These are phyloP conservation scores for Rosa chinensis DNA, from an alignment of 306 rosid species.

Conservation along the genomic window DNA sequence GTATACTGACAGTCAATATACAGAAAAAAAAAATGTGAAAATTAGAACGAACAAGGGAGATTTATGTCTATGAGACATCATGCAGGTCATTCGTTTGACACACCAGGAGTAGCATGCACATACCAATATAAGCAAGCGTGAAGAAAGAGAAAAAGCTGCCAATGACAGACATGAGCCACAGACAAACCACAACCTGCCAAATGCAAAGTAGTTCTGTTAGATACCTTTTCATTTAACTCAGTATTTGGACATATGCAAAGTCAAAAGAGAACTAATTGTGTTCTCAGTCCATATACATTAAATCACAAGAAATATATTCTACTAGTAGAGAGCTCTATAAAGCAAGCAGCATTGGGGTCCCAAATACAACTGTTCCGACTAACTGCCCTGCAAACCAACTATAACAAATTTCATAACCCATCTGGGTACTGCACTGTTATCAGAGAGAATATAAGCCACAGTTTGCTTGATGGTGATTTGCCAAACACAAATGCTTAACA, in stretches of 20 bases:
- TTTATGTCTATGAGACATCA: not conserved
- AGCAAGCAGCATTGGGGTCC: not conserved
- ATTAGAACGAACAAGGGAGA: not conserved
- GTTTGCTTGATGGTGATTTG: not conserved
- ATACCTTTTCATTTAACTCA: slow-evolving; percentile 17
- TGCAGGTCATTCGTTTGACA: slow-evolving; percentile 20
- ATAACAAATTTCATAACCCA: not conserved
- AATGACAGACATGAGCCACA: slow-evolving; percentile 85
- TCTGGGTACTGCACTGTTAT: not conserved
- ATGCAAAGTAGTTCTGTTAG: slow-evolving; percentile 26
- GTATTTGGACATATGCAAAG: not conserved
- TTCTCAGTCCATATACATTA: not conserved
- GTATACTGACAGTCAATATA: not conserved
- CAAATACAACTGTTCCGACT: not conserved
- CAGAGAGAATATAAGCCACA: not conserved
- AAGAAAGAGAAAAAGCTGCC: slow-evolving; percentile 74
- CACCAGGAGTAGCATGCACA: slow-evolving; percentile 15
- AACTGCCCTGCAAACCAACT: not conserved
- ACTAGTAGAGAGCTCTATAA: not conserved
- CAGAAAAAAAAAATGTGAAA: not conserved
- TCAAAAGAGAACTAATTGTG: not conserved
- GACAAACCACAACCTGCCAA: slow-evolving; percentile 70
- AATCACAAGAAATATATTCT: not conserved
- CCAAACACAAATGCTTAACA: not conserved
- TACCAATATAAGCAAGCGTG: slow-evolving; percentile 83